Evolutionary conservation across 2,329 filamentous ascomycete genomes (phyloP), one percentile per base, ranked within the genome.

Genomic region (Xylaria sp.): DNA sequence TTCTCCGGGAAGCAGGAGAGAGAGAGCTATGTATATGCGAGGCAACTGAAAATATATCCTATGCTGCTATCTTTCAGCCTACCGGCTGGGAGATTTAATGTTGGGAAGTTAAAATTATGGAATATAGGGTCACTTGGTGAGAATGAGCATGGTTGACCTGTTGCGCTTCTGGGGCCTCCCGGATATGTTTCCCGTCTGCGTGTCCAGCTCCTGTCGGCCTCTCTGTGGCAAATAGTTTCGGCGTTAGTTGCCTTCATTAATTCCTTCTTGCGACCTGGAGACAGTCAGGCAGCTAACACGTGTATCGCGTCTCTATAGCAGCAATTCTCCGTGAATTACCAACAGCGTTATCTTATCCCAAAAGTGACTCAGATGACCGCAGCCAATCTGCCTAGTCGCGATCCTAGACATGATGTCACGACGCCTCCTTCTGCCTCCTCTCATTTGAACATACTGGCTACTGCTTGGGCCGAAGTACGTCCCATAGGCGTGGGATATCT

Each of bases 221-320:
- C 57, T 70, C 70, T 69, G 73, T 71, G 20, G 39, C 23, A 13
- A 13, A 4, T 56, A 8, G 10, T 12, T 6, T 28, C 9, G 48
- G 39, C 13, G 28, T 66, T 55, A 52, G 63, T 60, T 69, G 70
- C 56, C 69, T 61, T 15, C 32, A 41, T 32, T 58, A 32, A 13
- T 44, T 44, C 10, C 20, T 28, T 10, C 34, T 25, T 37, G 44
- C 39, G 23, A 23, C 8, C 23, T 46, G 9, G 1, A 41, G 15
- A 15, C 15, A 44, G 5, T 41, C 39, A n/a, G 56, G 18, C 28
- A 23, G 20, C 4, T 6, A 41, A 37, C 48, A 28, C 12, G 15
- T 37, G n/a, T n/a, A 25, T n/a, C 37, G 28, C 55, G 25, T 44
- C 25, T 13, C 48, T 10, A 7, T 7, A 15, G 25, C 7, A 20